Evolutionary conservation across 257 asterid genomes (phyloP).

Genomic region (Penstemon barbatus): DNA sequence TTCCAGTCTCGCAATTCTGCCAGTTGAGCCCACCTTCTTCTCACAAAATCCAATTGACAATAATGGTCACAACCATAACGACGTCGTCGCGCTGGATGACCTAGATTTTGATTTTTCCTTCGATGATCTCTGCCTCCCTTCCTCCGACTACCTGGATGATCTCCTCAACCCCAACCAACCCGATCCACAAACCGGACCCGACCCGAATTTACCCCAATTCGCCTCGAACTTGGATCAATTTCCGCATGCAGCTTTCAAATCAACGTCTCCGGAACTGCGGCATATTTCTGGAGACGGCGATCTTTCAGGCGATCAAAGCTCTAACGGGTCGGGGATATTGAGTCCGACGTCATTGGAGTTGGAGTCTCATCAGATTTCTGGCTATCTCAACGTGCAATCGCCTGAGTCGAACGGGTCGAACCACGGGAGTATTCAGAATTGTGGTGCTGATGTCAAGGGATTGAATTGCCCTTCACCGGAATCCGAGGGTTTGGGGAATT

Average conservation of each 20-base stretch:
- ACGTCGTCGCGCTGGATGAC: conserved; percentile 44
- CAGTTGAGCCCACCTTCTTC: not conserved
- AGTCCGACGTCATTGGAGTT: conserved; percentile 41
- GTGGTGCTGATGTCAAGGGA: conserved; percentile 46
- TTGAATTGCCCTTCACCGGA: conserved; percentile 66
- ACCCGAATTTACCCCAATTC: conserved; percentile 33
- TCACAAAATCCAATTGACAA: not conserved
- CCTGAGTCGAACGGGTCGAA: conserved; percentile 84
- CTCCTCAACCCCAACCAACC: conserved; percentile 29
- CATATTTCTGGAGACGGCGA: conserved; percentile 38
- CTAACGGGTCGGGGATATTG: conserved; percentile 53
- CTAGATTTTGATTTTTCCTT: conserved; percentile 68
- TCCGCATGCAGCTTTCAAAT: conserved; percentile 50
- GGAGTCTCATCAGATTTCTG: conserved; percentile 50
- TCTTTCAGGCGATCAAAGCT: conserved; percentile 40
- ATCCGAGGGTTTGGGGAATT: conserved; percentile 62
- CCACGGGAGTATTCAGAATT: conserved; percentile 33
- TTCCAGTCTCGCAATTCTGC: not conserved
- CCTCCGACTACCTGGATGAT: conserved; percentile 37
- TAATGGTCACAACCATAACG: not conserved
- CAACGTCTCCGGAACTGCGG: conserved; percentile 49
- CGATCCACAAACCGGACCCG: conserved; percentile 34
- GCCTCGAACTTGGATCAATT: conserved; percentile 32
- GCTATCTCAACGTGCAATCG: conserved; percentile 62
- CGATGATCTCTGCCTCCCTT: conserved; percentile 55